Conservation (phyloP, 2,329 filamentous ascomycete species). For the Diaporthe sp. region DNA sequence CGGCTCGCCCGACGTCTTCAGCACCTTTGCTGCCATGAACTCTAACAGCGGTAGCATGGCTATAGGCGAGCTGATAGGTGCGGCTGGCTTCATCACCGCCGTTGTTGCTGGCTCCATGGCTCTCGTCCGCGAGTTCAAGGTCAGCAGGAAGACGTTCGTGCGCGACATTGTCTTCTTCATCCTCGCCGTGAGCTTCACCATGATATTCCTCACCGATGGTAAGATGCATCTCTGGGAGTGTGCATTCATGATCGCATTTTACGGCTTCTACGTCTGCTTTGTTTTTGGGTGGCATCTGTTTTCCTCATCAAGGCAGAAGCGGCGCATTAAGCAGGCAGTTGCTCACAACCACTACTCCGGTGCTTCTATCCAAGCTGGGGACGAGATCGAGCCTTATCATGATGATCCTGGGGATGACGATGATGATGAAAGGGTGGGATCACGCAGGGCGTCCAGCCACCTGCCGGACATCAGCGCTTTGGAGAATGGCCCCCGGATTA, state of each 20-base stretch:
- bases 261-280: conserved; percentile 87
- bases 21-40: conserved; percentile 97
- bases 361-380: conserved; percentile 61
- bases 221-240: conserved; percentile 91
- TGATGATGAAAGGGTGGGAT: conserved; percentile 59
- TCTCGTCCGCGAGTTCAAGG: conserved; percentile 92
- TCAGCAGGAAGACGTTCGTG: conserved; percentile 89
- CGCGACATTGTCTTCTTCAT: conserved; percentile 95
- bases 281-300: conserved; percentile 96
- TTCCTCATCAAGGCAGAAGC: conserved; percentile 71
- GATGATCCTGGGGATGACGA: conserved; percentile 68
- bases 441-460: conserved; percentile 43
- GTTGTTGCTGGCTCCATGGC: conserved; percentile 99
- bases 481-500: conserved; percentile 54
- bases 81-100: conserved; percentile 94
- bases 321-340: conserved; percentile 75
- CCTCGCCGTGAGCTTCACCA: conserved; percentile 85
- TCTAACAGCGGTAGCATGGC: conserved; percentile 98
- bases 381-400: conserved; percentile 75
- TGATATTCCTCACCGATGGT: conserved; percentile 89
- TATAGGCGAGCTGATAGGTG: conserved; percentile 93
- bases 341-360: conserved; percentile 81
- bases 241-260: conserved; percentile 89
- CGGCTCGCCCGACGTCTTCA: conserved; percentile 97
- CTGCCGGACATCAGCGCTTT: conserved; percentile 43